Evolutionary conservation across 23 red algal genomes (phyloP), one percentile per base, ranked within the genome.

Genomic region (Cyanidiococcus yangmingshanensis): DNA sequence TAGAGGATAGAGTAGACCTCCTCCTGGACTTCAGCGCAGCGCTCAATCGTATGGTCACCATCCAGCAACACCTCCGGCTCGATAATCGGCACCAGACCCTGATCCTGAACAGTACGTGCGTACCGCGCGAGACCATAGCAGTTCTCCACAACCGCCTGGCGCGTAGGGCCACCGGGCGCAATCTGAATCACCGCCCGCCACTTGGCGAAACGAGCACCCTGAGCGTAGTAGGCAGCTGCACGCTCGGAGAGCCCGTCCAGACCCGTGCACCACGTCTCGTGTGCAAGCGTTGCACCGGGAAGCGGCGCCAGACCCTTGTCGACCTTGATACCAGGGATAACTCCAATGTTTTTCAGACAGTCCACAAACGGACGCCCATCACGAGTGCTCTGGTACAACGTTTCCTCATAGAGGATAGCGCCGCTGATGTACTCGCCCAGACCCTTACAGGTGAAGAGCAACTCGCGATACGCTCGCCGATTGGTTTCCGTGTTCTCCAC

Each of bases 11-110:
- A 87, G 7, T 90, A 87, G 29, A 96, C 87, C 82, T 96, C 81
- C 63, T 96, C 92, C 83, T 90, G 87, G 1, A 96, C 92, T 38
- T 91, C 87, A 17, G 92, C 92, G 18, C 83, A 88, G 35, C 88
- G 58, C 34, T 50, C 82, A 37, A 96, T 96, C 40, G 68, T 50
- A 50, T 96, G 92, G 63, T 90, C 92, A 2, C 92, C 92, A 58
- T 96, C 92, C 92, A 96, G 90, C 57, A 96, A 83, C 39, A 96
- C 87, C 74, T 96, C 92, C 37, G 92, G 92, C 54, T 96, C 92
- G 79, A 96, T 96, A 68, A 96, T 96, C 29, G 92, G 92, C 74
- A 96, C 92, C 35, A 96, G 84, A 2, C 92, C 92, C 7, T 78
- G 82, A 15, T 96, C 87, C 82, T 96, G 92, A 15, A 89, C 85